Percentiles rank a stretch among this genome's conserved stretches.
phyloP scores from a whole-genome alignment of 1,284 basidiomycete genomes.

The Leccinum solheimii region DNA sequence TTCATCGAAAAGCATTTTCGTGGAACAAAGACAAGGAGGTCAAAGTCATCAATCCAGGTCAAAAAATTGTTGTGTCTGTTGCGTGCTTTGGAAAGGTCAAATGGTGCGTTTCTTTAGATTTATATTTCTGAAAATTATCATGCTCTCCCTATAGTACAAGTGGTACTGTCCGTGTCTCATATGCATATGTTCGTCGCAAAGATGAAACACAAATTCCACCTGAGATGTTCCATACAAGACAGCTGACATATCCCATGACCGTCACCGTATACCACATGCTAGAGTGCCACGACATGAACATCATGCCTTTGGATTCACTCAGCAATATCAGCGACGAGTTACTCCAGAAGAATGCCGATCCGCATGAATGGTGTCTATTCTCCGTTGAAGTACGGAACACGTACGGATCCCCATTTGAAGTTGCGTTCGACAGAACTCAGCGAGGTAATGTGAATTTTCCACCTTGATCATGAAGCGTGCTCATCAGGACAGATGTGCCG shows the following conservation, averaged over 20 bases:
- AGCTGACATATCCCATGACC: constrained; percentile 79
- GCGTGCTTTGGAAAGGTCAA: constrained; percentile 85
- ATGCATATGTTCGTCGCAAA: constrained; percentile 65
- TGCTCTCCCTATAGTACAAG: constrained; percentile 52
- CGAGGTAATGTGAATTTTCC: constrained; percentile 45
- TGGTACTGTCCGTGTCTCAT: constrained; percentile 82
- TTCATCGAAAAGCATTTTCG: constrained; percentile 78
- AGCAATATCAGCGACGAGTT: constrained; percentile 29
- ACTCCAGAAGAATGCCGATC: constrained; percentile 47
- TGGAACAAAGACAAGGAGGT: constrained; percentile 62
- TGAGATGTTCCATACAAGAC: constrained; percentile 77
- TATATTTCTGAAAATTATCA: constrained; percentile 3
- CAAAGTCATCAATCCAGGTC: constrained; percentile 68
- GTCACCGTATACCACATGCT: constrained; percentile 94
- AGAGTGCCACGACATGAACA: constrained; percentile 79
- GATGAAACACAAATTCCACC: constrained; percentile 36
- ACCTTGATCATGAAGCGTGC: constrained; percentile 1
- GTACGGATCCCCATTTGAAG: constrained; percentile 87
- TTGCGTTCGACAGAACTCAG: constrained; percentile 69
- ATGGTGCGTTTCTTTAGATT: constrained; percentile 59
- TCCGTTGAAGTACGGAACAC: constrained; percentile 86
- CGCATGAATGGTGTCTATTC: constrained; percentile 79
- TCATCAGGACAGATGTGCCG: constrained; percentile 39
- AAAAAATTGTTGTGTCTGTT: constrained; percentile 68
- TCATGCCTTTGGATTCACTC: constrained; percentile 58